Conservation (phyloP, 1,139 yeast species). For the Eremothecium coryli region DNA sequence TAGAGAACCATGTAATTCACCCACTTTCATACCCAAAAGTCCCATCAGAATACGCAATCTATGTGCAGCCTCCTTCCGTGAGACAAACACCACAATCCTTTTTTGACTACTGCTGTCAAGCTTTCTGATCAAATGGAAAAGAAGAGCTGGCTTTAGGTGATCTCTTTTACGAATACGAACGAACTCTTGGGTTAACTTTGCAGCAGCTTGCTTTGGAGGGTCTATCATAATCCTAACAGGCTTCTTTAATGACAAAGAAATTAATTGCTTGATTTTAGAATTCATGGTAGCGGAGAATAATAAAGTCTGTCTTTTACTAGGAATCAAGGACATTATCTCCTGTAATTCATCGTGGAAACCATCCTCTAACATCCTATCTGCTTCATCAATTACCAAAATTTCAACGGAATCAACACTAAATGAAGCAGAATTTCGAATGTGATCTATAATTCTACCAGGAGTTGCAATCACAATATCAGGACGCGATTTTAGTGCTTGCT, state of each 20-base stretch:
- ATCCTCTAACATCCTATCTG: constrained; percentile 98
- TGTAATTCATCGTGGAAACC: constrained; percentile 94
- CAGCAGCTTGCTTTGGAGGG: constrained; percentile 90
- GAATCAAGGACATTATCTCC: constrained; percentile 78
- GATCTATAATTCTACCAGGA: constrained; percentile 95
- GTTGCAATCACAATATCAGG: constrained; percentile 97
- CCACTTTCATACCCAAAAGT: constrained; percentile 73
- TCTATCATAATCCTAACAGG: constrained; percentile 95
- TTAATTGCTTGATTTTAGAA: constrained; percentile 76
- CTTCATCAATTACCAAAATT: constrained; percentile 90
- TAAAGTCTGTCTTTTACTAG: constrained; percentile 85
- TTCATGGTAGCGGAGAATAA: constrained; percentile 97
- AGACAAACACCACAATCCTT: constrained; percentile 80
- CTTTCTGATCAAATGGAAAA: constrained; percentile 60
- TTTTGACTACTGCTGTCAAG: constrained; percentile 52
- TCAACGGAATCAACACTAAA: constrained; percentile 87
- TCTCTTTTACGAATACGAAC: constrained; percentile 91
- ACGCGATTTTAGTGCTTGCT: constrained; percentile 79
- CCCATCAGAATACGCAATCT: constrained; percentile 77
- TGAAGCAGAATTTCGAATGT: constrained; percentile 87
- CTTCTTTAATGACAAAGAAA: constrained; percentile 74
- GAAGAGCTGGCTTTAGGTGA: constrained; percentile 67
- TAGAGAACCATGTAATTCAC: constrained; percentile 90
- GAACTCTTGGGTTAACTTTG: constrained; percentile 82
- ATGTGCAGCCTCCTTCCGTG: constrained; percentile 87